Conservation (phyloP, 2,329 filamentous ascomycete species). For the Diaporthe vaccinii region DNA sequence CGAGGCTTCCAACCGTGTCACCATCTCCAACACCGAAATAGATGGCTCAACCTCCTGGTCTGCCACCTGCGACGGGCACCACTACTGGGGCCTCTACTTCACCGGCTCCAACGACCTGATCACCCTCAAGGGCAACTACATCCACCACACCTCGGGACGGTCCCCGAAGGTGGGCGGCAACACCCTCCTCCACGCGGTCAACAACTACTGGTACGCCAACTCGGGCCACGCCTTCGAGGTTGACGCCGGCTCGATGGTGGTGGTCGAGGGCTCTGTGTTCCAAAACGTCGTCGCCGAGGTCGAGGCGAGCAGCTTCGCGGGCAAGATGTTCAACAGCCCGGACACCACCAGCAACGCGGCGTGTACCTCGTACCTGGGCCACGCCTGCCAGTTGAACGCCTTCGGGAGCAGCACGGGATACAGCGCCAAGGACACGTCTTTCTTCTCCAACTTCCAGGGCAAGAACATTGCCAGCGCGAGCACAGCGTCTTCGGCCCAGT, state of each 20-base stretch:
- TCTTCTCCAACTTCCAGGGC: constrained; percentile 41
- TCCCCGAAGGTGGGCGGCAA: constrained; percentile 70
- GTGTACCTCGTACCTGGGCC: constrained; percentile 62
- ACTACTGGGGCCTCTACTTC: constrained; percentile 73
- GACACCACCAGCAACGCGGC: constrained; percentile 51
- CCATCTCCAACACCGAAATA: constrained; percentile 72
- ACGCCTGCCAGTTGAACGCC: constrained; percentile 63
- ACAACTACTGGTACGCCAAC: constrained; percentile 72
- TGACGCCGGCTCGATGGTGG: constrained; percentile 57
- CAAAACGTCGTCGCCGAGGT: constrained; percentile 61
- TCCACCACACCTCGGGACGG: constrained; percentile 70
- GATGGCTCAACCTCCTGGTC: constrained; percentile 66
- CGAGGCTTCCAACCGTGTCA: constrained; percentile 60
- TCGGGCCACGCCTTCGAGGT: constrained; percentile 71
- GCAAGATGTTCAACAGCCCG: constrained; percentile 44
- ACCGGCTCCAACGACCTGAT: constrained; percentile 68
- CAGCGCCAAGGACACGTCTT: constrained; percentile 36
- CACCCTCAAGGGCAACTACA: constrained; percentile 72
- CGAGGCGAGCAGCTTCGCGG: constrained; percentile 49
- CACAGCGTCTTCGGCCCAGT: constrained; percentile 35
- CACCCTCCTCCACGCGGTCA: constrained; percentile 69
- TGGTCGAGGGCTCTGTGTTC: constrained; percentile 72
- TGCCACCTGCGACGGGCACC: constrained; percentile 69
- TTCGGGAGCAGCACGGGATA: constrained; percentile 40
- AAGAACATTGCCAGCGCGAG: constrained; percentile 40